Percentiles rank a stretch among this genome's conserved stretches.
phyloP scores from a whole-genome alignment of 1,284 basidiomycete genomes.

The Ceratobasidium sp. region DNA sequence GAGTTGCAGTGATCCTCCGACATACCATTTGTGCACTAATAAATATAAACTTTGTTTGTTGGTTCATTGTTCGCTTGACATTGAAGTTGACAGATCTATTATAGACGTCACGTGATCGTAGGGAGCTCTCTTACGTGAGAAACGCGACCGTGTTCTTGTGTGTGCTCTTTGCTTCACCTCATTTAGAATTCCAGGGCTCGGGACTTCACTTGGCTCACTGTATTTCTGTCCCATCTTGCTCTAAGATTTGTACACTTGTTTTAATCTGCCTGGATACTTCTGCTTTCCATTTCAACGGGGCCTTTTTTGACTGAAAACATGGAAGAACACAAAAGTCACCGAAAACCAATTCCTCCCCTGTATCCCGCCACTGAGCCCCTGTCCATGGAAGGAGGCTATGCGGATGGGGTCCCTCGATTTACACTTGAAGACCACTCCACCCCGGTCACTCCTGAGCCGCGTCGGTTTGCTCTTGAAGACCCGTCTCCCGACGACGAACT shows the following conservation, averaged over 20 bases:
- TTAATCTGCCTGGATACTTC: not conserved
- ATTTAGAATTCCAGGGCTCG: conserved; percentile 2
- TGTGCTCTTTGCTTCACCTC: not conserved
- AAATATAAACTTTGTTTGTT: too few species aligned
- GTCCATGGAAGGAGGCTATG: not conserved
- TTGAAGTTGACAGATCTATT: too few species aligned
- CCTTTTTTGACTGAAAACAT: conserved; percentile 8
- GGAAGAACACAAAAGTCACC: conserved; percentile 23
- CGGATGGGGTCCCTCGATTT: conserved; percentile 11
- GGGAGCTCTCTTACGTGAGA: conserved; percentile 12
- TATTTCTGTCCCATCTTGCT: not conserved
- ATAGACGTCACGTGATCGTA: not conserved
- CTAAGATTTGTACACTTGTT: not conserved
- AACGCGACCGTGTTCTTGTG: conserved; percentile 31
- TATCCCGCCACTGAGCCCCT: conserved; percentile 39
- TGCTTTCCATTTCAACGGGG: not conserved
- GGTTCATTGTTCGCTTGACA: too few species aligned
- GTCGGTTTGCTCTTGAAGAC: conserved; percentile 27
- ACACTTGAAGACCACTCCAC: conserved; percentile 18
- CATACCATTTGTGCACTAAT: too few species aligned
- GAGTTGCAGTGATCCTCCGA: too few species aligned
- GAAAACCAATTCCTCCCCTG: conserved; percentile 42
- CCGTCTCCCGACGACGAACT: conserved; percentile 14
- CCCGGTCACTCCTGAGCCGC: conserved; percentile 16
- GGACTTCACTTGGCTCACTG: not conserved